phyloP scores from a whole-genome alignment of 2,329 filamentous ascomycete genomes.

The Pseudogymnoascus sp. region DNA sequence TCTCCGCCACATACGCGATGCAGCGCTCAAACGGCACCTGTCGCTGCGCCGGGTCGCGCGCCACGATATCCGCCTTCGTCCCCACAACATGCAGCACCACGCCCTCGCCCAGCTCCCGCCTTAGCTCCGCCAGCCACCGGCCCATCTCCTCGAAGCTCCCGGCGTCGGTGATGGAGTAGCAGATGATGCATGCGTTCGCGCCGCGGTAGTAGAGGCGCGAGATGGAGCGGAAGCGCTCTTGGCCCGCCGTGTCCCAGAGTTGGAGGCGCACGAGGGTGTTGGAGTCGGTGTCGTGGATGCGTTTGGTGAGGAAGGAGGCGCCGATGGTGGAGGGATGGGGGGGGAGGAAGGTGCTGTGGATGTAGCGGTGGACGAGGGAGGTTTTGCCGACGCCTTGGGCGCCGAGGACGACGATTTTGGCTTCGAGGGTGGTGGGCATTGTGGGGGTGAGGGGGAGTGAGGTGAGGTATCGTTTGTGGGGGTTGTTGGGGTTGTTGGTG shows the following conservation, averaged over 20 bases:
- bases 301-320: constrained; percentile 71
- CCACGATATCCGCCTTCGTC: constrained; percentile 86
- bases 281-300: constrained; percentile 72
- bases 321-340: constrained; percentile 56
- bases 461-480: constrained; percentile 25
- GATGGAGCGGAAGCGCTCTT: constrained; percentile 92
- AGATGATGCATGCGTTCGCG: constrained; percentile 86
- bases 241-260: constrained; percentile 94
- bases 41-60: constrained; percentile 66
- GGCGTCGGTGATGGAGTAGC: constrained; percentile 87
- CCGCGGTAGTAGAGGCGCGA: constrained; percentile 93
- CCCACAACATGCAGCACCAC: constrained; percentile 91
- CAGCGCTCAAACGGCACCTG: constrained; percentile 91
- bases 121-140: constrained; percentile 78
- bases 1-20: constrained; percentile 90
- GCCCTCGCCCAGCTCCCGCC: constrained; percentile 63
- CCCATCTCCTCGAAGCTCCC: constrained; percentile 87
- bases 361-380: constrained; percentile 63
- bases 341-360: constrained; percentile 13
- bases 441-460: constrained; percentile 32
- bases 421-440: constrained; percentile 54
- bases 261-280: constrained; percentile 84
- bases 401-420: constrained; percentile 74
- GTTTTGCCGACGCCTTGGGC: constrained; percentile 75
- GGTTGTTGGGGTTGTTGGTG: constrained; percentile 21